These are phyloP conservation scores for Cladophialophora chaetospira DNA, from an alignment of 2,329 filamentous ascomycete genomes.

Conservation along the genomic window DNA sequence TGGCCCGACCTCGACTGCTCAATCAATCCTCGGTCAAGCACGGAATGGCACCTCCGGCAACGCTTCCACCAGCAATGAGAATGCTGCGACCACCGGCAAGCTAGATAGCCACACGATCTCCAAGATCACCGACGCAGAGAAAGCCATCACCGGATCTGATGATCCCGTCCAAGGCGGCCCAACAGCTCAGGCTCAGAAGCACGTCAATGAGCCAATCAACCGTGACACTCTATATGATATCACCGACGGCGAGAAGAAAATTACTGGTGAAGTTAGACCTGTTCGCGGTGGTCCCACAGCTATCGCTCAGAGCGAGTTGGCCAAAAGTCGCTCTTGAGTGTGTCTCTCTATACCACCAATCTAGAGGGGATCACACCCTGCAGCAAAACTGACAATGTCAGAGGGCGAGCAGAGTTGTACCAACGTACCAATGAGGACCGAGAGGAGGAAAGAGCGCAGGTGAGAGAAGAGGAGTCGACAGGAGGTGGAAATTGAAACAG, in stretches of 20 bases:
- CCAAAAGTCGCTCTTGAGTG: constrained; percentile 12
- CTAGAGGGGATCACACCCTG: not conserved
- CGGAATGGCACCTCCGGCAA: not conserved
- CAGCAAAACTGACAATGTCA: no score
- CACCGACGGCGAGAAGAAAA: constrained; percentile 45
- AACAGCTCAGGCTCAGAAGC: constrained; percentile 46
- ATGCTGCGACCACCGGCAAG: not conserved
- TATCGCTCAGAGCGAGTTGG: constrained; percentile 39
- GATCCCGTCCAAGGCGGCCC: constrained; percentile 43
- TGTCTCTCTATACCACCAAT: not conserved
- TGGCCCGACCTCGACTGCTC: constrained; percentile 3
- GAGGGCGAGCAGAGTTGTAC: not conserved
- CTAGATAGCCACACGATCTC: constrained; percentile 40
- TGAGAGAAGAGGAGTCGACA: no score
- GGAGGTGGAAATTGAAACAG: no score
- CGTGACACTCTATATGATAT: constrained; percentile 44
- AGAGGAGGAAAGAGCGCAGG: no score
- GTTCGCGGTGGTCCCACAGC: constrained; percentile 45
- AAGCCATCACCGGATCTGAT: constrained; percentile 41
- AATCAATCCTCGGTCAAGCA: constrained; percentile 7
- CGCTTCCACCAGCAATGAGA: not conserved
- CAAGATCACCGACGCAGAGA: constrained; percentile 45
- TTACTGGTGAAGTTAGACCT: constrained; percentile 38
- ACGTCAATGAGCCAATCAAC: constrained; percentile 40
- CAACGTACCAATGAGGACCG: no score